phyloP scores from a whole-genome alignment of 441 rosid species.

The Omphalea diandra region DNA sequence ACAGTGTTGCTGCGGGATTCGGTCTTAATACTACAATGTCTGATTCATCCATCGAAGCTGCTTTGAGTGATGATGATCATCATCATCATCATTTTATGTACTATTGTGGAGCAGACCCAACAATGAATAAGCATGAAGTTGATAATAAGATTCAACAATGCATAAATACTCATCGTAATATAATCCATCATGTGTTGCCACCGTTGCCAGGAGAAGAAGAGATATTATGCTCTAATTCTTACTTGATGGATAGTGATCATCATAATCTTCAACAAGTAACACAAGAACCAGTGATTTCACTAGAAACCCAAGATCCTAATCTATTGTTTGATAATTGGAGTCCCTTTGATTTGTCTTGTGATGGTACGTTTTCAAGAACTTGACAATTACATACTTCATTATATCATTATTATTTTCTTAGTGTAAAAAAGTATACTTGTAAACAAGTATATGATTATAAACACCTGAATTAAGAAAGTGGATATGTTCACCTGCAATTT shows the following conservation, averaged over 20 bases:
- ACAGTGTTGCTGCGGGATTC: too few relatives aligned
- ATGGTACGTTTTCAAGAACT: slow-evolving; percentile 41
- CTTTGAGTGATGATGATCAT: slow-evolving; percentile 29
- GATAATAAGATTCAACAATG: too few relatives aligned
- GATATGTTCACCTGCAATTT: too few relatives aligned
- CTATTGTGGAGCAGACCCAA: slow-evolving; percentile 28
- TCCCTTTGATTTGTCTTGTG: slow-evolving; percentile 52
- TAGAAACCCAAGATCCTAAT: slow-evolving; percentile 47
- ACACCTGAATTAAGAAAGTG: too few relatives aligned
- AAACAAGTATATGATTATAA: too few relatives aligned
- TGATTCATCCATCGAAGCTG: slow-evolving; percentile 26
- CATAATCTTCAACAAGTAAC: slow-evolving; percentile 31
- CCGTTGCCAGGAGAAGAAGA: slow-evolving; percentile 74
- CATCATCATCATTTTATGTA: slow-evolving; percentile 25
- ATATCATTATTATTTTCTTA: slow-evolving; percentile 3
- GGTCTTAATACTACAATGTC: too few relatives aligned
- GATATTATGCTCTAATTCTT: slow-evolving; percentile 44
- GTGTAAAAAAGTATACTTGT: background rate
- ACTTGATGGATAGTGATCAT: slow-evolving; percentile 26
- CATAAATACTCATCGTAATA: slow-evolving; percentile 11
- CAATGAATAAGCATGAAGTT: slow-evolving; percentile 18
- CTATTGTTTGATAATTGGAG: slow-evolving; percentile 54
- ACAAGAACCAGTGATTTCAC: slow-evolving; percentile 27
- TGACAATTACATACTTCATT: slow-evolving; percentile 19
- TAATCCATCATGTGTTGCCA: slow-evolving; percentile 42